Base-by-base conservation (phyloP, 352 stramenopile genomes). In the Lagenidium sp. region DNA sequence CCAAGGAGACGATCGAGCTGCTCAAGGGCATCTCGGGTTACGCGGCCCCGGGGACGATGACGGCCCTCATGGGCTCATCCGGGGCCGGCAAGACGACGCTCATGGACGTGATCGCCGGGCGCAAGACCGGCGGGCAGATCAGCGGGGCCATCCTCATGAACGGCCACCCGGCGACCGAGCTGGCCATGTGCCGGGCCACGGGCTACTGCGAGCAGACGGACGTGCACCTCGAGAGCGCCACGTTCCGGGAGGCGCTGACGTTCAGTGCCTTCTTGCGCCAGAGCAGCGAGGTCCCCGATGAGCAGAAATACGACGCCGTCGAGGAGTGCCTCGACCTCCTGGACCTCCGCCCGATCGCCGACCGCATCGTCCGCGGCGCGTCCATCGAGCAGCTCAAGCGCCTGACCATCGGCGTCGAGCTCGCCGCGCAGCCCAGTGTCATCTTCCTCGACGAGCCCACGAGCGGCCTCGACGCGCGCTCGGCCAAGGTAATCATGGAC, bases 151-250 rank as follows among this genome's bases (percentile, higher is more conserved):
- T 97, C 38, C 53, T 75, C 11, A 41, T 97, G 6, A 97, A 97
- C 58, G 89, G 91, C 28, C 65, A 85, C 47, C 82, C 94, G 56
- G 65, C 57, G 5, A 63, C 53, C 11, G 50, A 71, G 31, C 38
- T 73, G 16, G 53, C 60, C 8, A 69, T 67, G 15, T 54, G 55
- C 15, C 57, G 61, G 10, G 19, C 40, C 50, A 57, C 50, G n/a
- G 60, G 56, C 19, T 97, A 97, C 55, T 88, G 91, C 18, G 87
- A 96, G 64, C 87, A 95, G 53, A 86, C 90, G 51, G 51, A 59
- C 30, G 53, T 85, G 24, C 82, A 95, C 57, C 75, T 77, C 39
- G 69, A 90, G 29, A 60, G 74, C 25, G 60, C 83, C 18, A 96
- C 85, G 18, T 88, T 96, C 41, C 62, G 69, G 28, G 91, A 98